These are phyloP conservation scores for Peronospora belbahrii DNA, from an alignment of 352 stramenopile species.

Conservation along the genomic window DNA sequence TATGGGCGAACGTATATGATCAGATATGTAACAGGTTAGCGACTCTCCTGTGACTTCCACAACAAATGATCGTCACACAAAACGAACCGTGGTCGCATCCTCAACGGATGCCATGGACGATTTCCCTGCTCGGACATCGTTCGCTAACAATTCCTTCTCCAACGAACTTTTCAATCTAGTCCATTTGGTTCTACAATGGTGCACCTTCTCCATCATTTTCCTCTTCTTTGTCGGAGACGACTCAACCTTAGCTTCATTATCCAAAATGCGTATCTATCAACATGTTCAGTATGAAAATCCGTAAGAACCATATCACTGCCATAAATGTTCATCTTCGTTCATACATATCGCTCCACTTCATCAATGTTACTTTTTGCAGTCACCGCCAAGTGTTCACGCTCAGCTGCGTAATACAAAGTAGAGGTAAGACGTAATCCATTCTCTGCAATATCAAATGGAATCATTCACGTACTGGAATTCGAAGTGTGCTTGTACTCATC, in stretches of 20 bases:
- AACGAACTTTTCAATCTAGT: conserved; percentile 39
- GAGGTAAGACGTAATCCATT: no score
- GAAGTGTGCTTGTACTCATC: no score
- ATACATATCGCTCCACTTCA: no score
- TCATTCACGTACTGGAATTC: no score
- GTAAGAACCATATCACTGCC: no score
- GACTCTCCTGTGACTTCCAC: not conserved
- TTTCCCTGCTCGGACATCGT: conserved; percentile 29
- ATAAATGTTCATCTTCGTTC: no score
- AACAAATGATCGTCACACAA: not conserved
- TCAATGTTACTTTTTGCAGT: no score
- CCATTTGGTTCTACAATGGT: conserved; percentile 44
- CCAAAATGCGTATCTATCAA: conserved; percentile 48
- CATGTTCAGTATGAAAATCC: no score
- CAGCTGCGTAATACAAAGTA: no score
- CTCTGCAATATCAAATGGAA: no score
- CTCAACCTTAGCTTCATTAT: conserved; percentile 45
- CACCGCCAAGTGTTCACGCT: no score
- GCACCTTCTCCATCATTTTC: conserved; percentile 38
- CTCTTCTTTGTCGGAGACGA: conserved; percentile 25
- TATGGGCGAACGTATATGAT: not conserved
- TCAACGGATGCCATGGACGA: conserved; percentile 14
- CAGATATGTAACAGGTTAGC: not conserved
- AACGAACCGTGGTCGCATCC: conserved; percentile 17
- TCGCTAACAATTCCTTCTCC: conserved; percentile 50